Evolutionary conservation across 805 yeast species (phyloP), one percentile per base, ranked within the genome.

Genomic region (Wickerhamomyces subpelliculosus): DNA sequence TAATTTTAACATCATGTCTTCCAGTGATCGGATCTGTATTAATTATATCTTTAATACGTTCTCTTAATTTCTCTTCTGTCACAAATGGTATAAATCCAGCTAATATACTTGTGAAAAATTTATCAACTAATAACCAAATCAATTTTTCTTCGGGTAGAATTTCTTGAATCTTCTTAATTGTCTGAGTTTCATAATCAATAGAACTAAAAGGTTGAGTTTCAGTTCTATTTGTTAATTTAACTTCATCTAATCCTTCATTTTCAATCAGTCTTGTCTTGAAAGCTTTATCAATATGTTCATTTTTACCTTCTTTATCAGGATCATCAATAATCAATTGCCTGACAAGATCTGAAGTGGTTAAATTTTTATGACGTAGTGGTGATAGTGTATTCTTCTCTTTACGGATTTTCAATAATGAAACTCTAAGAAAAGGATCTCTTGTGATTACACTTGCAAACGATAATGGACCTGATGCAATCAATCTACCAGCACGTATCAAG

Each of bases 181-280:
- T 49, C 22, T 50, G 51, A 1, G 39, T 25, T 31, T 52, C 57
- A 29, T 41, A 47, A 30, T 44, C 48, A 7, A 26, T 29, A 13
- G 38, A 22, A 12, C 38, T 43, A 17, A 46, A 41, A 1, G 40
- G 31, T 23, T 48, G 49, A 1, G 50, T 42, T 10, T 45, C 49
- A 4, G 30, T 33, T 17, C 45, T 42, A 8, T 26, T 37, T 12
- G 27, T 19, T 11, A 39, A 35, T 14, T 45, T 46, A 29, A 67
- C 49, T 38, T 67, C 73, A 17, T 56, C 62, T 4, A 61, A 35
- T 2, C 69, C 68, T 38, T 63, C 68, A 32, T 60, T 55, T 35
- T 67, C 68, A 19, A 58, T 43, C 34, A 62, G 39, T 16, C 57
- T 54, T 17, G 53, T 48, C 27, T 57, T 47, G 39, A 67, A 64